phyloP scores from a whole-genome alignment of 73 alveolate species.

The Vitrella brassicaformis region DNA sequence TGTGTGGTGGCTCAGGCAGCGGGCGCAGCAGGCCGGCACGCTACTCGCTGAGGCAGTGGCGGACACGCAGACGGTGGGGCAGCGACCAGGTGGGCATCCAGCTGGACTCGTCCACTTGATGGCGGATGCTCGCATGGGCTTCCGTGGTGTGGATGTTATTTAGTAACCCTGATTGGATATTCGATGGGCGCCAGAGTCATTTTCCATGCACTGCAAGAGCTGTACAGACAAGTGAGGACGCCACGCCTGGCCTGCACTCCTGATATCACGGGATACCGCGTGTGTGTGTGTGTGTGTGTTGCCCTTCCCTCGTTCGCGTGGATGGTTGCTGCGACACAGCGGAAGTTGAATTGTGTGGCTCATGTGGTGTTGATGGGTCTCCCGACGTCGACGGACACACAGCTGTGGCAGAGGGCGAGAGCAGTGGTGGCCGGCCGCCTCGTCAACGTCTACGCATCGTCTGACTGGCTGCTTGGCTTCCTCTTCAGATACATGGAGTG shows the following conservation, averaged over 20 bases:
- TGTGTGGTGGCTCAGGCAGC: too few species aligned
- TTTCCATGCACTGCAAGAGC: not conserved
- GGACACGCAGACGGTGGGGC: not conserved
- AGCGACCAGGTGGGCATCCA: too few species aligned
- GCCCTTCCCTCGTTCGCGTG: not conserved
- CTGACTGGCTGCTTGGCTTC: not conserved
- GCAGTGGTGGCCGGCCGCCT: not conserved
- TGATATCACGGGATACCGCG: too few species aligned
- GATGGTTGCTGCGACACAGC: not conserved
- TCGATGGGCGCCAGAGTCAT: not conserved
- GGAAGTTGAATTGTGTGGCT: not conserved
- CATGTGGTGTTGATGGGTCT: not conserved
- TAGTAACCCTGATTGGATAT: not conserved
- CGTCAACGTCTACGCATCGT: not conserved
- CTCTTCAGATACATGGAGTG: not conserved
- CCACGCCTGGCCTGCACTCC: too few species aligned
- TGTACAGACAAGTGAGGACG: not conserved
- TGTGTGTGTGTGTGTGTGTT: not conserved
- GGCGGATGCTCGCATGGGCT: too few species aligned
- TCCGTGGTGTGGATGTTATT: too few species aligned
- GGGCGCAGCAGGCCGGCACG: not conserved
- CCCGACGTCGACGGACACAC: not conserved
- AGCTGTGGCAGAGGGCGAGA: not conserved
- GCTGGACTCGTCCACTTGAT: too few species aligned
- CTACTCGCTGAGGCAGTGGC: not conserved